These are phyloP conservation scores for Ophiostoma himal-ulmi DNA, from an alignment of 2,329 filamentous ascomycete species.

Conservation along the genomic window DNA sequence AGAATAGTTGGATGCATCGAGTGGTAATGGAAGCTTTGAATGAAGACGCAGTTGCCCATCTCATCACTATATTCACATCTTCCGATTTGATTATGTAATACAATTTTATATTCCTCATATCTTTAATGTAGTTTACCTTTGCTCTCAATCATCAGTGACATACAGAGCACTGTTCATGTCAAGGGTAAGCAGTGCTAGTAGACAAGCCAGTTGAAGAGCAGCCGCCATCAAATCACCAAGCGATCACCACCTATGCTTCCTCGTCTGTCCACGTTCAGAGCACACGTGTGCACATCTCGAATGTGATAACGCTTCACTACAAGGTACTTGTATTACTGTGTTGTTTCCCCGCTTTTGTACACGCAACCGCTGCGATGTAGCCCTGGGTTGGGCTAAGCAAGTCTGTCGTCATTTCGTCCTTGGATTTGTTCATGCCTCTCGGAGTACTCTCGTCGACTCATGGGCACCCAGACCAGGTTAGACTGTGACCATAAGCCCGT, in stretches of 20 bases:
- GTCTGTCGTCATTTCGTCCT: conserved; percentile 18
- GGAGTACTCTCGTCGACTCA: not conserved
- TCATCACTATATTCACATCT: not conserved
- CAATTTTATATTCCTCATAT: not conserved
- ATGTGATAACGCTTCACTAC: not conserved
- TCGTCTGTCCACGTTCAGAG: not conserved
- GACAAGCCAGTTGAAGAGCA: no score
- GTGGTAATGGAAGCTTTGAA: not conserved
- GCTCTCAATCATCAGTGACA: no score
- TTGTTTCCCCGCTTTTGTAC: not conserved
- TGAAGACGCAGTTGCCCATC: not conserved
- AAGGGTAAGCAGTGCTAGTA: no score
- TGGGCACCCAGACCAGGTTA: not conserved
- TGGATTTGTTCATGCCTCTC: conserved; percentile 17
- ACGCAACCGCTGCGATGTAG: not conserved
- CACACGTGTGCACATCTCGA: not conserved
- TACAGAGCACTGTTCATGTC: no score
- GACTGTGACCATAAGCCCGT: not conserved
- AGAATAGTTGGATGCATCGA: no score
- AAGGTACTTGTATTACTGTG: not conserved
- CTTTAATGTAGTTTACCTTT: not conserved
- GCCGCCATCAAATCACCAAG: not conserved
- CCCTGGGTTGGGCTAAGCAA: not conserved
- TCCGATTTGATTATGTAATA: not conserved
- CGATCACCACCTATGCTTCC: not conserved